Base-by-base conservation (phyloP, 768 basidiomycete species). In the Kwoniella bestiolae region DNA sequence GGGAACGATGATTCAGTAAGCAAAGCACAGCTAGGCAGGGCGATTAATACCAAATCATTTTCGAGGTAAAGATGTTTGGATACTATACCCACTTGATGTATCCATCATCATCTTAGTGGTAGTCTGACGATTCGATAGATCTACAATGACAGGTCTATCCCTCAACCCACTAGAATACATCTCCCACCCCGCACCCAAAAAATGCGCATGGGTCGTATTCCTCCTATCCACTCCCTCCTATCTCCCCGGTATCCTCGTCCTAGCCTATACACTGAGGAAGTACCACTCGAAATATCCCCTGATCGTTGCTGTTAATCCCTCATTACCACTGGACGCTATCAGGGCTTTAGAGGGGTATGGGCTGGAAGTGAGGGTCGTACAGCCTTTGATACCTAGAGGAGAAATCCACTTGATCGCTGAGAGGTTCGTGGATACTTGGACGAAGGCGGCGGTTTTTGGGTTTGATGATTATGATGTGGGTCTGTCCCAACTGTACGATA, bases 151-250 rank as follows among this genome's bases (percentile, higher is more conserved):
- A 26, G 60, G 60, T 5, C n/a, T 53, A 52, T 7, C 60, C 3
- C 14, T 53, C 3, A 51, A 52, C 16, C 60, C 60, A 53, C 25
- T 62, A 16, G 28, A 62, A 16, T 53, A 52, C 25, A 51, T 21
- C 26, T 9, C 32, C 25, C 8, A 8, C 34, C 11, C 38, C 55
- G 16, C 53, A 23, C 32, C 14, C 16, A 55, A 55, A 35, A 65
- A 66, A 56, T 71, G 70, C 61, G 70, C 70, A 47, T 71, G 67
- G 63, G 64, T 94, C 79, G 91, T 89, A 73, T 90, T 92, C 49
- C 88, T 96, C 71, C 81, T 95, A 71, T 91, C 94, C 59, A 91
- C 92, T 26, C 90, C 94, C 80, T 84, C 85, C 29, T 97, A 97
- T 82, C 87, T 96, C 51, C 91, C 91, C 29, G 94, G 94, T 60